Conservation (phyloP, 2,329 filamentous ascomycete genomes). For the Aureobasidium vineae region DNA sequence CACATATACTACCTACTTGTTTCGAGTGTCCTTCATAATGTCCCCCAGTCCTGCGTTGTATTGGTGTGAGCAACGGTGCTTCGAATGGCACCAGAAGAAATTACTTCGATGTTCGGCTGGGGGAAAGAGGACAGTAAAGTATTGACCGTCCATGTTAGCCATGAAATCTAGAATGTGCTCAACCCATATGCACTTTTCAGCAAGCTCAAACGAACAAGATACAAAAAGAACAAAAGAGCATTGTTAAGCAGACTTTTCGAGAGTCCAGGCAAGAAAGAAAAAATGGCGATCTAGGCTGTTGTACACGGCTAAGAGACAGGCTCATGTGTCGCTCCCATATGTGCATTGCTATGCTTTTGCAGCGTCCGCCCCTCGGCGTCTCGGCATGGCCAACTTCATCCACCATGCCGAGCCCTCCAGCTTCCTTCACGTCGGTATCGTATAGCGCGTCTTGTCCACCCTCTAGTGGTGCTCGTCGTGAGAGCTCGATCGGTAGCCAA, state of each 20-base stretch:
- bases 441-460: background rate
- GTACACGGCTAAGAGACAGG: constrained; percentile 24
- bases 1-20: too few relatives aligned
- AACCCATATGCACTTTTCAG: background rate
- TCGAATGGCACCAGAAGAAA: too few relatives aligned
- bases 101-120: too few relatives aligned
- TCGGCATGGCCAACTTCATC: background rate
- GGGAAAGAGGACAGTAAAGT: background rate
- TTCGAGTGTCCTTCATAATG: too few relatives aligned
- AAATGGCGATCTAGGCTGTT: constrained; percentile 26
- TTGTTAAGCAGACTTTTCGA: constrained; percentile 18
- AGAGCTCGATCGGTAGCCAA: constrained; percentile 66
- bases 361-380: constrained; percentile 18
- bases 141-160: background rate
- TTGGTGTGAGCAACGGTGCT: too few relatives aligned
- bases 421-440: constrained; percentile 16
- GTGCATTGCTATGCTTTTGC: constrained; percentile 18
- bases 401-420: constrained; percentile 7
- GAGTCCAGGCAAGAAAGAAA: constrained; percentile 18
- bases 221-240: background rate
- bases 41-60: too few relatives aligned
- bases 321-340: constrained; percentile 18
- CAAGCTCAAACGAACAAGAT: background rate
- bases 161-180: background rate
- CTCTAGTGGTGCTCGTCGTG: constrained; percentile 26